Evolutionary conservation across 202 grass and related monocot species (phyloP).

Genomic region (Bolboschoenoplectus hybrid): DNA sequence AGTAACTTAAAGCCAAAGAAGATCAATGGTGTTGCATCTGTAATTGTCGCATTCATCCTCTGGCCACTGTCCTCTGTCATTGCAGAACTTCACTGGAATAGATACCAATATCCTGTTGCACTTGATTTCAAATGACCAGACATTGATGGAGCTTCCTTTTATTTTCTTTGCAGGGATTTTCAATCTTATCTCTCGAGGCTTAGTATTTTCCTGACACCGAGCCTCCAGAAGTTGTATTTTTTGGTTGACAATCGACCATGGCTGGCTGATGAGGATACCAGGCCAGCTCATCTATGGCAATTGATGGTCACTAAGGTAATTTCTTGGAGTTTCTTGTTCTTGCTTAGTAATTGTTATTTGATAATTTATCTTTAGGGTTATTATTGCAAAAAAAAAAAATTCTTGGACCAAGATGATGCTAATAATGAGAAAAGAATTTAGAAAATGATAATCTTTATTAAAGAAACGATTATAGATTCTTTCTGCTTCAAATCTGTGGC

Average conservation of each 20-base stretch:
- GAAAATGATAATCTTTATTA: no score
- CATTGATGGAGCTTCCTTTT: neutral
- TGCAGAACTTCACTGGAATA: neutral
- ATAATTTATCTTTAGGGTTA: no score
- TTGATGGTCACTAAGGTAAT: constrained; percentile 92
- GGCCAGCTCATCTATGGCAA: constrained; percentile 85
- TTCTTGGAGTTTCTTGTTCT: constrained; percentile 9
- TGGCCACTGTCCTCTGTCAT: neutral
- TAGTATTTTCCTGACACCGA: constrained; percentile 72
- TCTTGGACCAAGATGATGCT: no score
- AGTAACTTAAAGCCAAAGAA: neutral
- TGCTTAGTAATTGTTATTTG: neutral
- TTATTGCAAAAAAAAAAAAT: no score
- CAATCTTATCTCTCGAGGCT: constrained; percentile 85
- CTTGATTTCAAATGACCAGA: neutral
- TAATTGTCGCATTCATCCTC: neutral
- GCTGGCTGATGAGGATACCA: constrained; percentile 72
- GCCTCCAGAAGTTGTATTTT: constrained; percentile 71
- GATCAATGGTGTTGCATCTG: neutral
- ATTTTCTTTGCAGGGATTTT: constrained; percentile 73
- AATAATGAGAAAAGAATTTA: no score
- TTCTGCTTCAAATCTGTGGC: no score
- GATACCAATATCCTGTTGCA: neutral
- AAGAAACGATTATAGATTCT: no score
- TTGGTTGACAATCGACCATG: constrained; percentile 74